Evolutionary conservation across 768 basidiomycete species (phyloP), one percentile per base, ranked within the genome.

Genomic region (Boletus reticulatus): DNA sequence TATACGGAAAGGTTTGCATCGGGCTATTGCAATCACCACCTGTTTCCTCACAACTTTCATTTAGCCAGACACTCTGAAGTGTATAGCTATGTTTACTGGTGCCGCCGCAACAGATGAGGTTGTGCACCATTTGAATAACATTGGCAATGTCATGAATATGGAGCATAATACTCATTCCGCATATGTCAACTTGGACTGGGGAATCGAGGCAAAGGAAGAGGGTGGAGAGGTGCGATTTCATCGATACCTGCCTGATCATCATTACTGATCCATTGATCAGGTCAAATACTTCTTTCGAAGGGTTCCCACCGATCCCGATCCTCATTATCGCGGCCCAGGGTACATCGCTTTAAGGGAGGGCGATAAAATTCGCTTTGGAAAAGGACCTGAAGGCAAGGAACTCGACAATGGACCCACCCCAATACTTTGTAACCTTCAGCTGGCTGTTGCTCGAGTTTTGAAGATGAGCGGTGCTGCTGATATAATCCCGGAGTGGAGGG

Each of bases 401-500:
- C 51, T 54, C 16, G 1, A 20, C 37, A 10, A 42, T 38, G 22
- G 22, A 22, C 22, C 22, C 22, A 1, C 3, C 22, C 32, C 32
- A 12, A 41, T 1, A 9, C 44, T 53, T 16, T 56, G 44, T 10
- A 56, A 56, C 22, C 22, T 56, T 36, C 51, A 20, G 22, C n/a
- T 54, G 38, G 55, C 55, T 54, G 10, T 47, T 24, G 55, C 51
- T 55, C 52, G 24, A 16, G 52, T 42, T 42, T 4, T 47, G 38
- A 56, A 9, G 50, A 56, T 56, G 55, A 56, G 55, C 44, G 55
- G 50, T 45, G 55, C 55, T 27, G 55, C 55, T 17, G 55, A 56
- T 31, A n/a, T 56, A 39, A 20, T 41, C 43, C 16, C 34, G 43
- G 13, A 52, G n/a, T 54, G 44, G 55, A 47, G 47, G 45, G 44